Evolutionary conservation across 345 rosid species (phyloP).

Genomic region (Ricinus communis): DNA sequence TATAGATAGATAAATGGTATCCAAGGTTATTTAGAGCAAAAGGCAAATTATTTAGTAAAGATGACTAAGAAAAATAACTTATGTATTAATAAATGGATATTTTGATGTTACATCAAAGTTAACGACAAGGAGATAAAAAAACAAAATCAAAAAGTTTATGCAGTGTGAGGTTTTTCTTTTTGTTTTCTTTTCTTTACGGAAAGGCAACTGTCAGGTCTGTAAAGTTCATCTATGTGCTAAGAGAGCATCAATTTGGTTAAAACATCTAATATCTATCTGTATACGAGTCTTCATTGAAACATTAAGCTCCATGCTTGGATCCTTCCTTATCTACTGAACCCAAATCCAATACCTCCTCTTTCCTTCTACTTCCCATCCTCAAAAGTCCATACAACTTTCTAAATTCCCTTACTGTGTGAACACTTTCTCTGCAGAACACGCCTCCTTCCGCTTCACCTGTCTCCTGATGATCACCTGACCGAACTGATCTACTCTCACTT

Average conservation of each 20-base stretch:
- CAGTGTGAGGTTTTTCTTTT: not conserved
- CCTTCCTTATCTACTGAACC: conserved; percentile 4
- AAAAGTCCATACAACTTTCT: conserved; percentile 29
- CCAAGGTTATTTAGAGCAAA: too few relatives aligned
- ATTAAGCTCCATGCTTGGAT: not conserved
- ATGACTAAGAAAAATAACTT: too few relatives aligned
- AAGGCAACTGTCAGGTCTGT: not conserved
- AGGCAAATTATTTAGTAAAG: too few relatives aligned
- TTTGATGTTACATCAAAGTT: not conserved
- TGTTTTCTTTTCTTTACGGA: not conserved
- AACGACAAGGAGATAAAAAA: not conserved
- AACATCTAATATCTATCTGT: too few relatives aligned
- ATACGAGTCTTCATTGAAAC: not conserved
- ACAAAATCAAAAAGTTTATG: not conserved
- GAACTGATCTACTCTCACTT: conserved; percentile 2
- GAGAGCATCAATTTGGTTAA: too few relatives aligned
- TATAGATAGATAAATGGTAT: too few relatives aligned
- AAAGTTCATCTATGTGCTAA: not conserved
- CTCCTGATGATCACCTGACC: conserved; percentile 4
- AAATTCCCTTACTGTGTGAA: conserved; percentile 23
- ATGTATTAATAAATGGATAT: not conserved
- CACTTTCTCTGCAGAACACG: conserved; percentile 20
- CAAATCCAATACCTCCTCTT: conserved; percentile 13
- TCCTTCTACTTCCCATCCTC: conserved; percentile 29
- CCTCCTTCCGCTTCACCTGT: conserved; percentile 4